Evolutionary conservation across 495 filamentous ascomycete genomes (phyloP), one percentile per base, ranked within the genome.

Genomic region (Neurospora discreta): DNA sequence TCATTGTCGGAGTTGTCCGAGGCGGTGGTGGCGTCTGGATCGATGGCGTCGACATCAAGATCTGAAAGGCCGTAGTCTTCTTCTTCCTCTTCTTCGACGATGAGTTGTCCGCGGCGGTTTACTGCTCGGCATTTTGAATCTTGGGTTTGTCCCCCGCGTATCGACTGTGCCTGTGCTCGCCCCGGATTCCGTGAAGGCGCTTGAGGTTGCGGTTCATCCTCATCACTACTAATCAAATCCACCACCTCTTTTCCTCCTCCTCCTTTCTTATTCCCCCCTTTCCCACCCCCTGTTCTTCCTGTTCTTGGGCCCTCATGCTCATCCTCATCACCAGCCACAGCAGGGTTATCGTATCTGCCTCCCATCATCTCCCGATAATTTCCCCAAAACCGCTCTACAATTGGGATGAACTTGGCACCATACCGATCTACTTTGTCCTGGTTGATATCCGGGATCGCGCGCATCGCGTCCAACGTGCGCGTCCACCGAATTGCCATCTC

Each of bases 401-500:
- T 78, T 13, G 86, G 85, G 13, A 94, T 76, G 70, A 98, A 91
- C 41, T 83, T 80, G 38, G 80, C 80, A 20, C 94, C 93, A 76
- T 91, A 92, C n/a, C 82, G 82, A 7, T 86, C 77, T 30, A 95
- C 91, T 77, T 89, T 92, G 26, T 92, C 89, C 11, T 79, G 74
- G 69, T 93, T 89, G 70, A 97, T 91, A 15, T 87, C 88, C 0
- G 85, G 87, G 71, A 98, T 92, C 5, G 79, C 76, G 42, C 81
- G 81, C 86, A 99, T 89, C 71, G 90, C 83, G 4, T 81, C 82
- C 44, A 83, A 44, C 39, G 82, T 84, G 80, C 87, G 82, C 75
- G 87, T 90, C 73, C 95, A 93, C 39, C 82, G 76, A 46, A 97
- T 91, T 6, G 88, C 93, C 90, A 99, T 97, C 76, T 93, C 90